Conservation (phyloP, 179 eudicot genomes). For the Silene noctiflora region DNA sequence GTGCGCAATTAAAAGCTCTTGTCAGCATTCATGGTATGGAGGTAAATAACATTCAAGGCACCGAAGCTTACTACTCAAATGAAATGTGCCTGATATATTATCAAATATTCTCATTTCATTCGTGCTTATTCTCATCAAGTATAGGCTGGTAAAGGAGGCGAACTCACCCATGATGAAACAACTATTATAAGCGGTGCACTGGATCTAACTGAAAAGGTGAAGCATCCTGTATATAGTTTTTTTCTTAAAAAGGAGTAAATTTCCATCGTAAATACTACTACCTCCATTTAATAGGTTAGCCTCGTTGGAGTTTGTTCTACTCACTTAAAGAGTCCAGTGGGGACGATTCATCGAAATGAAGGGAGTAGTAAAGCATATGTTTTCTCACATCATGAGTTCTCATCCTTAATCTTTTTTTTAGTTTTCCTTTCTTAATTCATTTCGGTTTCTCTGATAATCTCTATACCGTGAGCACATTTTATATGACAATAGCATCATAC, state of each 20-base stretch:
- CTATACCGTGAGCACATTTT: not conserved
- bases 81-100: slow-evolving; percentile 4
- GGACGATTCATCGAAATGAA: not conserved
- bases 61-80: not conserved
- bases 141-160: slow-evolving; percentile 93
- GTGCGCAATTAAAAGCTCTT: slow-evolving; percentile 83
- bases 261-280: too few relatives aligned
- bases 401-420: not conserved
- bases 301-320: too few relatives aligned
- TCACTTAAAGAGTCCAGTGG: too few relatives aligned
- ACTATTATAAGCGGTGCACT: slow-evolving; percentile 89
- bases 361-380: not conserved
- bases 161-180: slow-evolving; percentile 84
- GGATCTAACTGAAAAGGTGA: slow-evolving; percentile 81
- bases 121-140: slow-evolving; percentile 18
- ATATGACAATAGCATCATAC: not conserved
- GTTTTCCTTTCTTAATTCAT: not conserved
- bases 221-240: slow-evolving; percentile 15
- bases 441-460: not conserved
- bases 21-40: slow-evolving; percentile 78
- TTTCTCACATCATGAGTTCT: not conserved
- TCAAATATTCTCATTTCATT: not conserved
- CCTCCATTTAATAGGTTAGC: too few relatives aligned
- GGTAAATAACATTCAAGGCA: slow-evolving; percentile 35
- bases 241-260: too few relatives aligned